These are phyloP conservation scores for Phanerodontia chrysosporium DNA, from an alignment of 768 basidiomycete species.

Conservation along the genomic window DNA sequence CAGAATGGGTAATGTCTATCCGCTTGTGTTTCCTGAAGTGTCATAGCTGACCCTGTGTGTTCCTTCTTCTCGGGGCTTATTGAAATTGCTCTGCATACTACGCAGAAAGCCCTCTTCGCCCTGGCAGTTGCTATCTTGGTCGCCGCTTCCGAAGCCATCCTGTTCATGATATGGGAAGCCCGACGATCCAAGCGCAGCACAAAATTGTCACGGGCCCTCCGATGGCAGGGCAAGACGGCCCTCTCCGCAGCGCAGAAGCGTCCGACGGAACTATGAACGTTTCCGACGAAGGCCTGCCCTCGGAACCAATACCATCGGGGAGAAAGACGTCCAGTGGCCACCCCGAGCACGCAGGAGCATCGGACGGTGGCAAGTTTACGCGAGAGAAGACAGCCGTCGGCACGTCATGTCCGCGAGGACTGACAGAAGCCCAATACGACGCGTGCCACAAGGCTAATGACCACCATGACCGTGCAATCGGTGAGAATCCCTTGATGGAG, in stretches of 20 bases:
- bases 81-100: conserved; percentile 29
- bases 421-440: not conserved
- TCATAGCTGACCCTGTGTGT: conserved; percentile 4
- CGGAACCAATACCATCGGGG: not conserved
- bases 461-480: not conserved
- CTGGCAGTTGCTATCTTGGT: conserved; percentile 60
- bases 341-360: conserved; percentile 5
- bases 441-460: not conserved
- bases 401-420: not conserved
- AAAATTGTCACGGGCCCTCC: not conserved
- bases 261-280: not conserved
- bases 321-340: not conserved
- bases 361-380: conserved; percentile 8
- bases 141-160: conserved; percentile 61
- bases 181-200: conserved; percentile 29
- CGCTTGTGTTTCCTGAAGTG: not conserved
- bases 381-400: not conserved
- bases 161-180: conserved; percentile 74
- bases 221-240: not conserved
- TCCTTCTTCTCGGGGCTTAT: too few relatives aligned
- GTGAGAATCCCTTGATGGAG: too few relatives aligned
- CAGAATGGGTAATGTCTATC: conserved; percentile 72
- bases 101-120: conserved; percentile 52
- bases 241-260: not conserved
- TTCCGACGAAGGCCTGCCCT: not conserved